Percentiles rank a stretch among this genome's conserved stretches.
phyloP scores from a whole-genome alignment of 257 asterid species.

The Handroanthus guayacan region DNA sequence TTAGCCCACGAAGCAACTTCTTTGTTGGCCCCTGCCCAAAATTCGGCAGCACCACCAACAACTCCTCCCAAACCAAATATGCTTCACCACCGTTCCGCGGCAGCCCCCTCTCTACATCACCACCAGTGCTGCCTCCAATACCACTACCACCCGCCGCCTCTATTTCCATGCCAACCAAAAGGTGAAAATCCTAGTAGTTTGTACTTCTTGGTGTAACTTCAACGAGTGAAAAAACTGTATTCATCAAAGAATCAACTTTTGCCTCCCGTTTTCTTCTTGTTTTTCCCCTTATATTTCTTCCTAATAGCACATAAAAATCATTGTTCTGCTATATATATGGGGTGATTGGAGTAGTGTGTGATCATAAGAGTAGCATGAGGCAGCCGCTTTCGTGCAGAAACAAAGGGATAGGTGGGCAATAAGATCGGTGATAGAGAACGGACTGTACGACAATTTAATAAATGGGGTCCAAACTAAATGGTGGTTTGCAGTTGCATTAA shows the following conservation, averaged over 20 bases:
- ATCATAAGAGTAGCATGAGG: not conserved
- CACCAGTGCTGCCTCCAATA: not conserved
- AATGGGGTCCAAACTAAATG: constrained; percentile 48
- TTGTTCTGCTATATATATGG: not conserved
- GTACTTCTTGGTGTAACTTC: constrained; percentile 6
- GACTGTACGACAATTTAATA: constrained; percentile 33
- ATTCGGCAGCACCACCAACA: constrained; percentile 68
- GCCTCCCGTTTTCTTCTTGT: not conserved
- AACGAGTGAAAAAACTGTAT: not conserved
- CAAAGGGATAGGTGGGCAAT: constrained; percentile 10
- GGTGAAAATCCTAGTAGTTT: not conserved
- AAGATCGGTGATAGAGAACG: constrained; percentile 22
- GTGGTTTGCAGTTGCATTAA: constrained; percentile 48
- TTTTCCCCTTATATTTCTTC: not conserved
- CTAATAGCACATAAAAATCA: not conserved
- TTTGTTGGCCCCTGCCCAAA: constrained; percentile 66
- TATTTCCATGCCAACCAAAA: constrained; percentile 43
- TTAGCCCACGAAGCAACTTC: constrained; percentile 63
- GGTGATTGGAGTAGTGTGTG: constrained; percentile 2
- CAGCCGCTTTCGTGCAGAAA: not conserved
- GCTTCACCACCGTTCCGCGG: constrained; percentile 54
- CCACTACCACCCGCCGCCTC: constrained; percentile 43
- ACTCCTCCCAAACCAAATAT: constrained; percentile 70
- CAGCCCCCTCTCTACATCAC: constrained; percentile 49
- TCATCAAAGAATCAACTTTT: constrained; percentile 1